Percentiles rank a stretch among this genome's conserved stretches.
Conservation (phyloP, 768 basidiomycete species). For the Lactarius psammicola region DNA sequence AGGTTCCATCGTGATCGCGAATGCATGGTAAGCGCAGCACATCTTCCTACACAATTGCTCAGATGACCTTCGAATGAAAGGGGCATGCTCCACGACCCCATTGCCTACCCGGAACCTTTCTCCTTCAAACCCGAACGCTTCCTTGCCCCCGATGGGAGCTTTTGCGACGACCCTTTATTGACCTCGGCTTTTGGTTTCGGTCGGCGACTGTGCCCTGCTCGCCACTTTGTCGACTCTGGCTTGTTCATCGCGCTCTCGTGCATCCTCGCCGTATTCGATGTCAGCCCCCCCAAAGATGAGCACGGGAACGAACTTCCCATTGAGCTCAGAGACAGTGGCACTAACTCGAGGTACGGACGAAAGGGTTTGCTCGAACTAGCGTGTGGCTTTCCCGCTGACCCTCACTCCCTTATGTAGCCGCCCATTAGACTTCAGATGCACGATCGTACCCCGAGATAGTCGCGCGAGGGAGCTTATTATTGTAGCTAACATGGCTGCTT, state of each 20-base stretch:
- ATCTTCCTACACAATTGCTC: neutral
- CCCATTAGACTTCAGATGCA: slow-evolving; percentile 5
- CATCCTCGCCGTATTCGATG: slow-evolving; percentile 9
- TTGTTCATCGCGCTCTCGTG: slow-evolving; percentile 20
- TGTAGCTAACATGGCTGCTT: slow-evolving; percentile 10
- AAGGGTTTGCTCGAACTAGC: neutral
- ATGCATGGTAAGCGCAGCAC: neutral
- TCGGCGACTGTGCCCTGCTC: slow-evolving; percentile 28
- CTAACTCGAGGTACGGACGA: slow-evolving; percentile 5
- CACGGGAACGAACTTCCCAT: slow-evolving; percentile 7
- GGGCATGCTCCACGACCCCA: slow-evolving; percentile 28
- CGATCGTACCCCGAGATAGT: slow-evolving; percentile 1
- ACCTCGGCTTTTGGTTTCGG: slow-evolving; percentile 30
- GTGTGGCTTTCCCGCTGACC: neutral
- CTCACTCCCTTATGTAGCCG: neutral
- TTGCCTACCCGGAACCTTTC: slow-evolving; percentile 30
- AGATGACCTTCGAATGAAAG: neutral
- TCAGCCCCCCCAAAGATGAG: slow-evolving; percentile 5
- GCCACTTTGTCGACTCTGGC: slow-evolving; percentile 28
- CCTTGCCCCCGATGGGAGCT: slow-evolving; percentile 29
- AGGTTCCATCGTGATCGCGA: slow-evolving; percentile 15
- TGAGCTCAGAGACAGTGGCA: neutral
- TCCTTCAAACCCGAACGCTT: slow-evolving; percentile 31
- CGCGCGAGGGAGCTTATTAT: slow-evolving; percentile 14
- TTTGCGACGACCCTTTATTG: slow-evolving; percentile 35